Evolutionary conservation across 805 yeast species (phyloP).

Genomic region (Pichia insulana): DNA sequence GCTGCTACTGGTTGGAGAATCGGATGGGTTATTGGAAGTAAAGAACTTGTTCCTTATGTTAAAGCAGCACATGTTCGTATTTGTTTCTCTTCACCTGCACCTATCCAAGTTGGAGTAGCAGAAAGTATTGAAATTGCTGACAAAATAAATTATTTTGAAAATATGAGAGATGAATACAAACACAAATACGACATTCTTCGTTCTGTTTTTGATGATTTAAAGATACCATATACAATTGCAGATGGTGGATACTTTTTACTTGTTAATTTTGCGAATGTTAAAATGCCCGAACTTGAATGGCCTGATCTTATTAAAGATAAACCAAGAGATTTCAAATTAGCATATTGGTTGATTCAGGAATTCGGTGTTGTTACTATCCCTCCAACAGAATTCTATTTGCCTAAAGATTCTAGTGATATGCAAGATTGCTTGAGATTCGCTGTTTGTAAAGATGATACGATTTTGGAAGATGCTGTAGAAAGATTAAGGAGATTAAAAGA

Average conservation of each 20-base stretch:
- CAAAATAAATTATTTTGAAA: conserved; percentile 52
- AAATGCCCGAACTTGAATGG: conserved; percentile 53
- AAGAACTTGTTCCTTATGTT: conserved; percentile 73
- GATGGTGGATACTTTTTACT: conserved; percentile 91
- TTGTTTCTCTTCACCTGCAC: conserved; percentile 85
- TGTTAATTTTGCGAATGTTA: conserved; percentile 77
- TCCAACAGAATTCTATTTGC: conserved; percentile 86
- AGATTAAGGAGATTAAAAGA: conserved; percentile 64
- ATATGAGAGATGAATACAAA: conserved; percentile 58
- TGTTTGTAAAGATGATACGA: conserved; percentile 84
- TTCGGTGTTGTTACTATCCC: conserved; percentile 95
- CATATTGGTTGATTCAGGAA: conserved; percentile 89
- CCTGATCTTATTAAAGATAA: conserved; percentile 61
- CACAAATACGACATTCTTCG: conserved; percentile 69
- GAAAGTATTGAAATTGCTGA: conserved; percentile 60
- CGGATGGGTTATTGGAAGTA: conserved; percentile 89
- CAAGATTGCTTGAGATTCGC: conserved; percentile 79
- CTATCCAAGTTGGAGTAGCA: conserved; percentile 88
- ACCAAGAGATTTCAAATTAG: conserved; percentile 80
- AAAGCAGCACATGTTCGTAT: conserved; percentile 90
- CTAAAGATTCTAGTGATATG: conserved; percentile 33
- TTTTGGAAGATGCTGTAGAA: conserved; percentile 72
- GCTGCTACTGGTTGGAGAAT: conserved; percentile 99
- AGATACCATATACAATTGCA: conserved; percentile 81
- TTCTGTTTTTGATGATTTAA: conserved; percentile 73